Percentiles rank a stretch among this genome's conserved stretches.
Conservation (phyloP, 495 filamentous ascomycete species). For the Lindgomyces ingoldianus region DNA sequence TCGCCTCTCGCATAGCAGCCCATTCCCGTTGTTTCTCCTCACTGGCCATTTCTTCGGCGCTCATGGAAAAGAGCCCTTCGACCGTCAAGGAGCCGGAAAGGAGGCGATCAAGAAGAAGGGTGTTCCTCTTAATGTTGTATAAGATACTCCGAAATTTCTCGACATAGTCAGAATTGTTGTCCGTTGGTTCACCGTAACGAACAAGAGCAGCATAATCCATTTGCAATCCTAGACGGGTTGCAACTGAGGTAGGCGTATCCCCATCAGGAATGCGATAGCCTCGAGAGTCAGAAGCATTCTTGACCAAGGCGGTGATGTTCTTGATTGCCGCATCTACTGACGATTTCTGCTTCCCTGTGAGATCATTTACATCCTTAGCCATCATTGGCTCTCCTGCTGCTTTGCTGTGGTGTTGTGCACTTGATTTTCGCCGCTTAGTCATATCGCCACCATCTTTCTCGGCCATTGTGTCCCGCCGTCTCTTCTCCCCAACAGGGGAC, state of each 20-base stretch:
- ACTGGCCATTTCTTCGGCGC: constrained; percentile 82
- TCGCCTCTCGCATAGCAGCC: constrained; percentile 71
- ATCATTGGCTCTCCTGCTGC: neutral
- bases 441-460: constrained; percentile 23
- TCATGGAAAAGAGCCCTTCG: constrained; percentile 77
- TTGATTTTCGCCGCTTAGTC: constrained; percentile 38
- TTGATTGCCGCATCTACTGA: constrained; percentile 55
- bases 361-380: constrained; percentile 20
- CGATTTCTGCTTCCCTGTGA: constrained; percentile 52
- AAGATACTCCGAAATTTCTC: constrained; percentile 63
- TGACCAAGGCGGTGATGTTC: constrained; percentile 56
- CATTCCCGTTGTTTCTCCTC: constrained; percentile 82
- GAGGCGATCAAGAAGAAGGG: constrained; percentile 72
- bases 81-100: constrained; percentile 69
- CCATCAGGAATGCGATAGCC: constrained; percentile 56
- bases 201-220: constrained; percentile 73
- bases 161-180: constrained; percentile 50
- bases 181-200: constrained; percentile 55
- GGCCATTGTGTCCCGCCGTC: constrained; percentile 12
- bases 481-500: constrained; percentile 35
- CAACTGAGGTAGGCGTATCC: constrained; percentile 55
- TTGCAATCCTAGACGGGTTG: constrained; percentile 61
- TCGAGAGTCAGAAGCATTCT: constrained; percentile 53
- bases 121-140: constrained; percentile 85
- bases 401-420: constrained; percentile 28